A percentile compares a stretch with the other conserved stretches of the same genome.
Evolutionary conservation across 495 filamentous ascomycete species (phyloP).

Genomic region (Neurospora sublineolata): DNA sequence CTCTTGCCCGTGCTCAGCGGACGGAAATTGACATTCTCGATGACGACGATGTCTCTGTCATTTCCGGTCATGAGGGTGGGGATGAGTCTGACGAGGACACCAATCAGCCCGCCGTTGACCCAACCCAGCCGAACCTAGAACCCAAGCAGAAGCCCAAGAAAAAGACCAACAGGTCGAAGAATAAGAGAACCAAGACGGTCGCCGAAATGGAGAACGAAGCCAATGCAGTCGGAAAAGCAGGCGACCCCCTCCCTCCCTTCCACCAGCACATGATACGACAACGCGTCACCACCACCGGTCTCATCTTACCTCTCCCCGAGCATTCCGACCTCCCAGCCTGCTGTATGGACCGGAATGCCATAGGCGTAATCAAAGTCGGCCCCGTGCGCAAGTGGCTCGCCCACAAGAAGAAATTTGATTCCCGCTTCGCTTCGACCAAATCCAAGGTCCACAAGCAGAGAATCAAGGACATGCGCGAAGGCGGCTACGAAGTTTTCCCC

Average conservation of each 20-base stretch:
- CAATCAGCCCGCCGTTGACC: conserved; percentile 6
- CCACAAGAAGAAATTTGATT: conserved; percentile 58
- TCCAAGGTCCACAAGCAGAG: conserved; percentile 56
- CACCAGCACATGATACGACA: conserved; percentile 83
- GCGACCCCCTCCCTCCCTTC: conserved; percentile 71
- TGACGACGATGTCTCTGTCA: conserved; percentile 65
- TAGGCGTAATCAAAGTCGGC: conserved; percentile 69
- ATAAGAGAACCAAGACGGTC: neutral
- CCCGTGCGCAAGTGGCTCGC: conserved; percentile 76
- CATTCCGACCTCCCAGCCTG: conserved; percentile 50
- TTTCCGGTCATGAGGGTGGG: conserved; percentile 44
- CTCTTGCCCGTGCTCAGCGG: conserved; percentile 70
- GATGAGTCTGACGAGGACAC: conserved; percentile 15
- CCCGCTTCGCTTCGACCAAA: conserved; percentile 53
- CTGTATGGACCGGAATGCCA: conserved; percentile 44
- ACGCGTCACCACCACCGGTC: conserved; percentile 64
- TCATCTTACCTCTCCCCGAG: conserved; percentile 53
- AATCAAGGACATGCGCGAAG: conserved; percentile 50
- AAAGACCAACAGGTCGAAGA: neutral
- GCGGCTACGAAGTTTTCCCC: conserved; percentile 55
- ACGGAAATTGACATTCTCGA: conserved; percentile 67
- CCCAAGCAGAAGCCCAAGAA: neutral
- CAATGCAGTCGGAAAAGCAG: conserved; percentile 56
- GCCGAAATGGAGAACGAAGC: conserved; percentile 5
- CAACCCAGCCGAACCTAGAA: neutral